Evolutionary conservation across 2,329 filamentous ascomycete genomes (phyloP), one percentile per base, ranked within the genome.

Genomic region (Helicocarpus griseus): DNA sequence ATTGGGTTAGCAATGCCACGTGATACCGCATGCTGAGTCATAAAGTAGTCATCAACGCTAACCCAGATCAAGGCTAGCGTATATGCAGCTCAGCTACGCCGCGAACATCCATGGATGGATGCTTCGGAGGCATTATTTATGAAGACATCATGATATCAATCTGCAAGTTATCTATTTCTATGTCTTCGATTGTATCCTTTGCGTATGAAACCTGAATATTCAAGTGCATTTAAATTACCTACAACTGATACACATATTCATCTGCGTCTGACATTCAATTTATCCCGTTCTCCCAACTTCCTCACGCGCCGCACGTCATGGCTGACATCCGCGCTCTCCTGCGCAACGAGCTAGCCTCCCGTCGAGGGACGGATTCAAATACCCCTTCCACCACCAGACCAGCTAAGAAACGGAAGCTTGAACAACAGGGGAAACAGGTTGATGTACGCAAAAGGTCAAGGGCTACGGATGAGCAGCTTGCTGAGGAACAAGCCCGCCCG

Each of bases 281-380:
- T 26, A n/a, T 24, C 22, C 13, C 5, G 17, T 26, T 28, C 22
- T 39, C n/a, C 24, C 22, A 29, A 39, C n/a, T 21, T 19, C 1
- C 19, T 3, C 19, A 40, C 35, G 35, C 35, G 24, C 41, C 24
- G 7, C 35, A 17, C 48, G 29, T 41, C 33, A 91, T 93, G 86
- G 77, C 87, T 58, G 87, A 94, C 68, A 84, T 88, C 24, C 85
- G 89, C 60, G 80, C 86, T 33, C 79, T 95, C 46, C 78, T 94
- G 53, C 86, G 87, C 60, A 85, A 83, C 62, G 86, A 91, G 68
- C 82, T 87, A 58, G 81, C 82, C 51, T 79, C 85, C 55, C 82
- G 88, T 52, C 81, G 85, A 57, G 82, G 90, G 61, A 77, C 82
- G 48, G 83, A 88, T 60, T 80, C 84, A 3, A 75, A 84, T 49